Percentiles rank a stretch among this genome's conserved stretches.
These are phyloP conservation scores for Podila epicladia DNA, from an alignment of 192 early-diverging fungal species.

Conservation along the genomic window DNA sequence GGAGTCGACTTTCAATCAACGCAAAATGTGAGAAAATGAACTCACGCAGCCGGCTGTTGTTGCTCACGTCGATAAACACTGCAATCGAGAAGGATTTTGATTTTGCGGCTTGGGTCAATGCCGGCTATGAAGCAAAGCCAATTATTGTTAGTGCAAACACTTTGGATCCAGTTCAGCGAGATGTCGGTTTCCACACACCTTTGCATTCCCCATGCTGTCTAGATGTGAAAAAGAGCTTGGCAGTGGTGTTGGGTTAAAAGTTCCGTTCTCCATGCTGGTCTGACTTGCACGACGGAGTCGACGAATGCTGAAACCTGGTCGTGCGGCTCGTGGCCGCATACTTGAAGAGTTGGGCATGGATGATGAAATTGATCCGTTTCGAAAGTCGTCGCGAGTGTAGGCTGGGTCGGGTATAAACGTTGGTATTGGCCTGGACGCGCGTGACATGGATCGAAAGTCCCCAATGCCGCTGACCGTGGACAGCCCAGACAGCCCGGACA, in stretches of 20 bases:
- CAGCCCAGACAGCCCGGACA: conserved; percentile 25
- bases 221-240: conserved; percentile 52
- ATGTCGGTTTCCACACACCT: conserved; percentile 13
- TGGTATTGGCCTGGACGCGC: conserved; percentile 39
- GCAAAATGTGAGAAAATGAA: conserved; percentile 70
- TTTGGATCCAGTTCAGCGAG: background rate
- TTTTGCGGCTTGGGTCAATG: conserved; percentile 51
- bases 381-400: conserved; percentile 18
- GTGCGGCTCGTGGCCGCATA: conserved; percentile 24
- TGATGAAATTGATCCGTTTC: conserved; percentile 12
- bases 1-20: conserved; percentile 62
- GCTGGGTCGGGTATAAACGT: conserved; percentile 45
- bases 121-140: conserved; percentile 17
- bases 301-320: conserved; percentile 50
- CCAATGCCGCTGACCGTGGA: conserved; percentile 37
- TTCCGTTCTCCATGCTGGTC: conserved; percentile 67
- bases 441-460: conserved; percentile 29
- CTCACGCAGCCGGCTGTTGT: conserved; percentile 56
- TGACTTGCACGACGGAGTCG: conserved; percentile 60
- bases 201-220: conserved; percentile 39
- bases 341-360: conserved; percentile 30
- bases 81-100: conserved; percentile 63
- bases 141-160: background rate
- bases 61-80: conserved; percentile 59
- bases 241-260: conserved; percentile 62